These are phyloP conservation scores for Chimonanthus salicifolius DNA, from an alignment of 164 flowering plant genomes.

Conservation along the genomic window DNA sequence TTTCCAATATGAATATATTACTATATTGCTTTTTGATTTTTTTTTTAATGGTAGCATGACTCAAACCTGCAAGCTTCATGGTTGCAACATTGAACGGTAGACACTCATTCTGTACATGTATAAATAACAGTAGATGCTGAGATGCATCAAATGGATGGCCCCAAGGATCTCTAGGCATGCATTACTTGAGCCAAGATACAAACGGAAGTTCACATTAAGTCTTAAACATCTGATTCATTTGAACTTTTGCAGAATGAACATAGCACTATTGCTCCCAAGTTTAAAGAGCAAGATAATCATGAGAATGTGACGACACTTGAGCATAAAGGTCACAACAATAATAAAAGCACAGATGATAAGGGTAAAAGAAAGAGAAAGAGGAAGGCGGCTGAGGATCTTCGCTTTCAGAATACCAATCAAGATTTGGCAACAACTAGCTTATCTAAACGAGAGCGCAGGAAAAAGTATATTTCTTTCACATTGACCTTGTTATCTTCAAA, in stretches of 20 bases:
- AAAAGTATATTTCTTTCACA: constrained; percentile 34
- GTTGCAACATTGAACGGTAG: too few species aligned
- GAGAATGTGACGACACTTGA: constrained; percentile 13
- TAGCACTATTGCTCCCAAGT: constrained; percentile 8
- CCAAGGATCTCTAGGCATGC: too few species aligned
- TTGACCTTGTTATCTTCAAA: neutral
- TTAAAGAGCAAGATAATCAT: constrained; percentile 20
- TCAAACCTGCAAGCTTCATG: too few species aligned
- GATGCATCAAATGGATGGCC: too few species aligned
- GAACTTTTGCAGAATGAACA: constrained; percentile 24
- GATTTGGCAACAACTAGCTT: constrained; percentile 28
- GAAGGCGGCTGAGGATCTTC: constrained; percentile 50
- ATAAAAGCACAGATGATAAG: constrained; percentile 26
- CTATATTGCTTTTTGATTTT: too few species aligned
- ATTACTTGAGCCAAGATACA: too few species aligned
- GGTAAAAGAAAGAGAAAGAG: constrained; percentile 58
- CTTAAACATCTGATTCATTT: constrained; percentile 7
- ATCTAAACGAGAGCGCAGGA: constrained; percentile 59
- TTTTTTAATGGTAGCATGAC: too few species aligned
- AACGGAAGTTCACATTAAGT: neutral
- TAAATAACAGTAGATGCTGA: too few species aligned
- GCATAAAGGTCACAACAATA: constrained; percentile 9
- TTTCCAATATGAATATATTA: too few species aligned
- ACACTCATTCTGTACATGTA: too few species aligned
- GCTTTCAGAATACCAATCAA: constrained; percentile 36